These are phyloP conservation scores for Gnomoniopsis sp. DNA, from an alignment of 2,329 filamentous ascomycete species.

Conservation along the genomic window DNA sequence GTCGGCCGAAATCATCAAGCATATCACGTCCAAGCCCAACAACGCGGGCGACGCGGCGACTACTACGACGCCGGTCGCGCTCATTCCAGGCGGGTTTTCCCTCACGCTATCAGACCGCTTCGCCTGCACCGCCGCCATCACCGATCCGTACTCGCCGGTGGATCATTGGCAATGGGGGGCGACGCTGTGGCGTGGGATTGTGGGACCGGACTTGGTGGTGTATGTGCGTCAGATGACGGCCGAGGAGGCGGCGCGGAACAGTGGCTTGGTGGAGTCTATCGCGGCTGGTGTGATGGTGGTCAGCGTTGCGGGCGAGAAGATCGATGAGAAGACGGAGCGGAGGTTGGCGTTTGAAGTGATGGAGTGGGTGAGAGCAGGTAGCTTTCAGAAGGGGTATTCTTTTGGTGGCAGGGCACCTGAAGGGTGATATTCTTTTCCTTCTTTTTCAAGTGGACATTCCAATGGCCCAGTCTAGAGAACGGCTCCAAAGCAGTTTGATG, in stretches of 20 bases:
- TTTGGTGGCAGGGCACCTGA: constrained; percentile 3
- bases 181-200: constrained; percentile 82
- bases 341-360: constrained; percentile 82
- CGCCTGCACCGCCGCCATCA: constrained; percentile 69
- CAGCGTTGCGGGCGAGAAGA: constrained; percentile 38
- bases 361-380: constrained; percentile 65
- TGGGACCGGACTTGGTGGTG: constrained; percentile 76
- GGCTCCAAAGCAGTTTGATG: background rate
- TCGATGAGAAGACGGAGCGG: constrained; percentile 69
- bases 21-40: constrained; percentile 36
- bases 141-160: constrained; percentile 73
- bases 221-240: constrained; percentile 49
- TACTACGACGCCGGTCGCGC: constrained; percentile 60
- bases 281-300: constrained; percentile 54
- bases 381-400: constrained; percentile 32
- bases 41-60: background rate
- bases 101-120: constrained; percentile 74
- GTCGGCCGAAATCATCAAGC: constrained; percentile 64
- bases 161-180: constrained; percentile 99
- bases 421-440: background rate
- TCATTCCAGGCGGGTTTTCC: constrained; percentile 76
- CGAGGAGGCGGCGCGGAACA: constrained; percentile 35
- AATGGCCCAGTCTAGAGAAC: background rate
- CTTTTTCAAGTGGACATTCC: background rate
- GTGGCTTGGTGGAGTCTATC: constrained; percentile 51